These are phyloP conservation scores for Fusarium sp. DNA, from an alignment of 2,329 filamentous ascomycete species.

Conservation along the genomic window DNA sequence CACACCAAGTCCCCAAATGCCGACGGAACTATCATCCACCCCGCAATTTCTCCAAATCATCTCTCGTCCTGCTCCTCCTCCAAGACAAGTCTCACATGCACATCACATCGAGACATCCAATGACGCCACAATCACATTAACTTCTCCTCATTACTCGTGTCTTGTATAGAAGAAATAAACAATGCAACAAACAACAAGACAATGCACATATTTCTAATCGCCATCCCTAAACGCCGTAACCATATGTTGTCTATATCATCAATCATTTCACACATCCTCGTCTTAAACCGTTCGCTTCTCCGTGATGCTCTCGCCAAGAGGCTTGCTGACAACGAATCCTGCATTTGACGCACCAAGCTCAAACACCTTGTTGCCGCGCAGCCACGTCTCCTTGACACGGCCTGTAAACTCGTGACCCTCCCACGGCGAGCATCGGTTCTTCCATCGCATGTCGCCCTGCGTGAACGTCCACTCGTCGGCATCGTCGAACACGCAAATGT, in stretches of 20 bases:
- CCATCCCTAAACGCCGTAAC: constrained; percentile 13
- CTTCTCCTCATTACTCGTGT: constrained; percentile 25
- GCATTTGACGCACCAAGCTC: constrained; percentile 67
- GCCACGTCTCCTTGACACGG: constrained; percentile 86
- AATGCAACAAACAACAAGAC: not conserved
- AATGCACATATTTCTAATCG: constrained; percentile 1
- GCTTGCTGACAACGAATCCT: constrained; percentile 64
- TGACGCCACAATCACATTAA: constrained; percentile 36
- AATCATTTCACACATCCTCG: constrained; percentile 23
- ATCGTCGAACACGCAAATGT: constrained; percentile 94
- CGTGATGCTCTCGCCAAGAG: constrained; percentile 68
- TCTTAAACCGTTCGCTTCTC: constrained; percentile 67
- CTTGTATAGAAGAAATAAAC: constrained; percentile 9
- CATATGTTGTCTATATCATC: constrained; percentile 14
- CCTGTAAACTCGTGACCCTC: constrained; percentile 84
- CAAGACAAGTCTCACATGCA: constrained; percentile 11
- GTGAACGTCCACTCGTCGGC: constrained; percentile 80
- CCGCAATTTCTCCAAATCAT: constrained; percentile 40
- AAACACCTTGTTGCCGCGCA: constrained; percentile 83
- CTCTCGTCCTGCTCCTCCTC: constrained; percentile 17
- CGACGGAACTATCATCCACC: constrained; percentile 10
- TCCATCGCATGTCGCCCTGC: constrained; percentile 88
- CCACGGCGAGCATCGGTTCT: constrained; percentile 93
- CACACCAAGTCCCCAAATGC: constrained; percentile 23
- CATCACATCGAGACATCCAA: constrained; percentile 11